These are phyloP conservation scores for Trichoderma harzianum DNA, from an alignment of 2,329 filamentous ascomycete genomes.

Conservation along the genomic window DNA sequence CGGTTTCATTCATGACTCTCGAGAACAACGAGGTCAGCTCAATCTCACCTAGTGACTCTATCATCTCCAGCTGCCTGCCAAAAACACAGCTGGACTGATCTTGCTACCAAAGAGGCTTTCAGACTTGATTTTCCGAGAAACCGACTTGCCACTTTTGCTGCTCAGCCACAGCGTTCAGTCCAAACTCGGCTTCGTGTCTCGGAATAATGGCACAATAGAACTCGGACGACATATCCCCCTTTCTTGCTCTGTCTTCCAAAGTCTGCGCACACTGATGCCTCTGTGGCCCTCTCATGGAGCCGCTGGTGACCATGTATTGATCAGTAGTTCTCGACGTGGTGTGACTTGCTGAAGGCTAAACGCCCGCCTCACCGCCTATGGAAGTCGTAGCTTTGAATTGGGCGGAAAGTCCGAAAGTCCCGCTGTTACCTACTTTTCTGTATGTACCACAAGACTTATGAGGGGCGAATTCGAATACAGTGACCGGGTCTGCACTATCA, in stretches of 20 bases:
- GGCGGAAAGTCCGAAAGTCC: background rate
- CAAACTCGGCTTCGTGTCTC: background rate
- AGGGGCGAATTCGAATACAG: background rate
- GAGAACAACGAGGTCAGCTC: background rate
- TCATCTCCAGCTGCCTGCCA: background rate
- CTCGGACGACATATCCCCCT: background rate
- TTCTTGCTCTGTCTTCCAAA: background rate
- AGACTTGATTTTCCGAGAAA: background rate
- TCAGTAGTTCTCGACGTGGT: background rate
- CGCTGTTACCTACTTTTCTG: background rate
- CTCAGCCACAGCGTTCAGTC: background rate
- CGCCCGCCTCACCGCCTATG: background rate
- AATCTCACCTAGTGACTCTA: background rate
- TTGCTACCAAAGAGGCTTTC: background rate
- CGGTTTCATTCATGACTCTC: background rate
- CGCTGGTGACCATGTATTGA: background rate
- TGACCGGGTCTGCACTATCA: background rate
- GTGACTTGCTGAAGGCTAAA: background rate
- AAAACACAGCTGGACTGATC: background rate
- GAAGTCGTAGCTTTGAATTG: background rate
- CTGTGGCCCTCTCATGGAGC: background rate
- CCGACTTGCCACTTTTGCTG: no score
- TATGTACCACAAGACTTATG: background rate
- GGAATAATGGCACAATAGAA: background rate
- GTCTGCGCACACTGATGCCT: background rate